These are phyloP conservation scores for Apiosordaria backusii DNA, from an alignment of 495 filamentous ascomycete species.

Conservation along the genomic window DNA sequence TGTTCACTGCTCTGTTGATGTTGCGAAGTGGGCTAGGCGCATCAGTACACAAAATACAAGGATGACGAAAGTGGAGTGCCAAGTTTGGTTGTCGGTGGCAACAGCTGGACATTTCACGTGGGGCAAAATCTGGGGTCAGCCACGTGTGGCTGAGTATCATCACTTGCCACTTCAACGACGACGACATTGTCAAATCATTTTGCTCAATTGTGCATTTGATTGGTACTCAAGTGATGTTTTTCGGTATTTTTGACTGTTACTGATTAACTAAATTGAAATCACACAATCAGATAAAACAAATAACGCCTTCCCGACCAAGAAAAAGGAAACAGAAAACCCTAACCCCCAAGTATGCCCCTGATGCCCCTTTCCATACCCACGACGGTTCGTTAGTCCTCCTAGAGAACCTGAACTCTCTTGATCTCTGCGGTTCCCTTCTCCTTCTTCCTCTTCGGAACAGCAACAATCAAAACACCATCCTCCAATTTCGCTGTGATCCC, in stretches of 20 bases:
- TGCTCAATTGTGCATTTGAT: not conserved
- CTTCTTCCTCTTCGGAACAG: slow-evolving; percentile 63
- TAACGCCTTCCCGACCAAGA: not conserved
- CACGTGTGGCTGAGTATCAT: not conserved
- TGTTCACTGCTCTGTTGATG: slow-evolving; percentile 12
- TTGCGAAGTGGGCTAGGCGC: slow-evolving; percentile 6
- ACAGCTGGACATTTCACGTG: slow-evolving; percentile 12
- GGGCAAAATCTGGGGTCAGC: slow-evolving; percentile 1
- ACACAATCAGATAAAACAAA: no score
- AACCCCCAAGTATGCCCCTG: not conserved
- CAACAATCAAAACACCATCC: slow-evolving; percentile 51
- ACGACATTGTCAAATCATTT: not conserved
- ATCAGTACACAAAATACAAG: slow-evolving; percentile 16
- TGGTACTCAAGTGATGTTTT: not conserved
- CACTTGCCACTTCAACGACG: not conserved
- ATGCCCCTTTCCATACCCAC: not conserved
- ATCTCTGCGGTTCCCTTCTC: slow-evolving; percentile 51
- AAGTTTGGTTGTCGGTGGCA: slow-evolving; percentile 21
- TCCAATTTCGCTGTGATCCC: slow-evolving; percentile 68
- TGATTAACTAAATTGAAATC: not conserved
- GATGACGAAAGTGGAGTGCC: slow-evolving; percentile 19
- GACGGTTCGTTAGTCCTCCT: slow-evolving; percentile 28
- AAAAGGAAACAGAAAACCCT: not conserved
- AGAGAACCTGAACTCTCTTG: slow-evolving; percentile 55
- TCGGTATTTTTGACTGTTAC: not conserved